phyloP scores from a whole-genome alignment of 129 eudicot genomes.

The Centrapalus pauciflorus region DNA sequence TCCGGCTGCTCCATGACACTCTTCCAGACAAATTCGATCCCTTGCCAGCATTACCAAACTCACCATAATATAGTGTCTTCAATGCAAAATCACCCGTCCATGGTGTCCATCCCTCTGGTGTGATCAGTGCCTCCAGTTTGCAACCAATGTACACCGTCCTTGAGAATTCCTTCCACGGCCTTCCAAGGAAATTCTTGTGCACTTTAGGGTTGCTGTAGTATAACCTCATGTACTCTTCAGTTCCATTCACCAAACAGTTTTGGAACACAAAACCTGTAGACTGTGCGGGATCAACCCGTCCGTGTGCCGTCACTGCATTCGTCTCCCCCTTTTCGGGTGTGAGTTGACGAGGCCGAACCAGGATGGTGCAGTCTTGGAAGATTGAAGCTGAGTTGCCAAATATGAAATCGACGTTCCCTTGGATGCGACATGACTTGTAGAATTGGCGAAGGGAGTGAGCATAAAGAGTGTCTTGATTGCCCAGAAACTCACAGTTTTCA shows the following conservation, averaged over 20 bases:
- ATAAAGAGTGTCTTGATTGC: slow-evolving; percentile 40
- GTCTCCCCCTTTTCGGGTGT: slow-evolving; percentile 31
- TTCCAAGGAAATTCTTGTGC: slow-evolving; percentile 25
- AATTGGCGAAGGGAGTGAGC: slow-evolving; percentile 30
- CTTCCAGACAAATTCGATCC: slow-evolving; percentile 19
- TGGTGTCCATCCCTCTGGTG: slow-evolving; percentile 30
- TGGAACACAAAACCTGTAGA: slow-evolving; percentile 34
- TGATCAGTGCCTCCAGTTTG: slow-evolving; percentile 24
- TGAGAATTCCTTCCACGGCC: slow-evolving; percentile 35
- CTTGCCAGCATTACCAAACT: slow-evolving; percentile 28
- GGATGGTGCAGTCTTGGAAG: slow-evolving; percentile 32
- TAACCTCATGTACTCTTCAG: slow-evolving; percentile 13
- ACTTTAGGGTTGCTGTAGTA: slow-evolving; percentile 20
- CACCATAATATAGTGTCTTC: slow-evolving; percentile 35
- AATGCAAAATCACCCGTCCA: slow-evolving; percentile 32
- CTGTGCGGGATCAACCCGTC: slow-evolving; percentile 25
- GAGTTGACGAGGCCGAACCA: slow-evolving; percentile 31
- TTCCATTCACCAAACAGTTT: slow-evolving; percentile 19
- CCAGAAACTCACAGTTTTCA: slow-evolving; percentile 27
- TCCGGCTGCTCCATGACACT: slow-evolving; percentile 26
- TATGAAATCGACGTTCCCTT: slow-evolving; percentile 41
- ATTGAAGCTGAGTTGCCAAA: slow-evolving; percentile 40
- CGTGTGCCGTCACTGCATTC: slow-evolving; percentile 40
- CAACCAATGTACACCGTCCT: slow-evolving; percentile 27
- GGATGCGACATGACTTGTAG: slow-evolving; percentile 31